Base-by-base conservation (phyloP, 768 basidiomycete species). In the Sporobolomyces roseus region DNA sequence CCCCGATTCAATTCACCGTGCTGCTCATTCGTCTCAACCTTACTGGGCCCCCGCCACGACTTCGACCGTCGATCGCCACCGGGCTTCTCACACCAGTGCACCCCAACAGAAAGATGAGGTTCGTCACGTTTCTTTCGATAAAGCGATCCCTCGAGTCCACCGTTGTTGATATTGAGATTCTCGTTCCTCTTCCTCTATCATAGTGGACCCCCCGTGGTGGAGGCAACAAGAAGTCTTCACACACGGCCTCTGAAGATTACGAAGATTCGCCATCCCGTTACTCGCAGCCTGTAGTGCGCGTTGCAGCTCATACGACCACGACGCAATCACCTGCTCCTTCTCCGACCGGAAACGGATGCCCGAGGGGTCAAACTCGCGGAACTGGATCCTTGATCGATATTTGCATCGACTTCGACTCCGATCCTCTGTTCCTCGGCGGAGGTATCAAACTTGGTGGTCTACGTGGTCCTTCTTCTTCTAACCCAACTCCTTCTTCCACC, bases 351-450 rank as follows among this genome's bases (percentile, higher is more conserved):
- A 41, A 23, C 27, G 21, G 32, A 29, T 63, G 63, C 43, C 63
- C 63, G 16, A n/a, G 33, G 7, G 61, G 61, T 13, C 62, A 63
- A 46, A 46, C 41, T 21, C 46, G 12, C 43, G 63, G 54, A 1
- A 33, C 41, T 21, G 58, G 63, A 19, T 29, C 41, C 8, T 32
- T 64, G 27, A 3, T 36, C 45, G 53, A 56, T n/a, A 32, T 56
- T 6, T 64, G 63, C 46, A 7, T 65, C 63, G 63, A 64, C 32
- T 32, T 64, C 54, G 63, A 65, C 29, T 45, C 56, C n/a, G 43
- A 43, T 43, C 56, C 41, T 30, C 58, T 60, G 43, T 41, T 13
- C 41, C 13, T 58, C 5, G 56, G 56, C 4, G 56, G 38, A 23
- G 56, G 56, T 6, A 25, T 56, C 36, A 56, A 56, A 19, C 36